Evolutionary conservation across 257 asterid species (phyloP), one percentile per base, ranked within the genome.

Genomic region (Plantago major): DNA sequence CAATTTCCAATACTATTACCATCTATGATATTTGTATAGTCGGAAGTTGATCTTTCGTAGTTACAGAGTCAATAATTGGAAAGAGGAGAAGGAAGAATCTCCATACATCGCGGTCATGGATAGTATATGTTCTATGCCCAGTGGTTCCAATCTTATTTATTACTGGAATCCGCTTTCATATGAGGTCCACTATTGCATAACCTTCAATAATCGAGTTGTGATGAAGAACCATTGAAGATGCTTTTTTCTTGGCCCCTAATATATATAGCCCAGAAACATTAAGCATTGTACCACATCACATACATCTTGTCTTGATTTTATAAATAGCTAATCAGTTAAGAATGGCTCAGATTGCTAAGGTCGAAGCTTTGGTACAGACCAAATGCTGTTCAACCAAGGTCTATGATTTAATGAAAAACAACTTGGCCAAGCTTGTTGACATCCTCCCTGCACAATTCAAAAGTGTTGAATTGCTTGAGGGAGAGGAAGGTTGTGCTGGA

Each of bases 291-390:
- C 15, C 28, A 18, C 22, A 12, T 26, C 30, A 15, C 55, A 49
- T 11, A 48, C 15, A 1, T 11, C n/a, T 16, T 49, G 5, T 18
- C 12, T 19, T 49, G 4, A 17, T 16, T 16, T 3, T 19, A 16
- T 16, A 10, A 26, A n/a, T 19, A 42, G 6, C 6, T 3, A 15
- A 18, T 30, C 13, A 55, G 30, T 7, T 28, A 50, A 42, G 4
- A 42, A 75, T 71, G 81, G 77, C 81, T 58, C 77, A 71, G 46
- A 59, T 71, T 42, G 73, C 63, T 18, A 76, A 68, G 69, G 15
- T 61, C 19, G 77, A 64, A 62, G 64, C 75, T 0, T 58, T 71
- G 65, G 48, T 64, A 44, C 60, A 67, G 64, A 68, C 52, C 37
- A 71, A 66, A 68, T 54, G 64, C 58, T 19, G 69, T 17, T 46